Evolutionary conservation across 2,329 filamentous ascomycete species (phyloP).

Genomic region (Ophiostoma novo-ulmi): DNA sequence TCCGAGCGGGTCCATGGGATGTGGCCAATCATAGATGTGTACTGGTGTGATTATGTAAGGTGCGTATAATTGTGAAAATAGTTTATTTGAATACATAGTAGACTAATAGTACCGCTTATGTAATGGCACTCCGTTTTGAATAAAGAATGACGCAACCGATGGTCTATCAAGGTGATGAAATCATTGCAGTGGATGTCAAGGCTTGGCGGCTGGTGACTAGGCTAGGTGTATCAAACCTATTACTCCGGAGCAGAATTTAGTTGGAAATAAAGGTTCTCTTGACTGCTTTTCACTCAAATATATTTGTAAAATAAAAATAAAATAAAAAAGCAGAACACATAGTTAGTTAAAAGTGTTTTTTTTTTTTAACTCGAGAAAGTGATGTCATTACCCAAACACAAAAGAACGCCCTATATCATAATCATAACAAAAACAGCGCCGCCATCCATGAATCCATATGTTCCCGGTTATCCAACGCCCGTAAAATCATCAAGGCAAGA

Average conservation of each 20-base stretch:
- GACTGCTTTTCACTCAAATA: not conserved
- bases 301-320: not conserved
- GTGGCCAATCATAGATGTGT: not conserved
- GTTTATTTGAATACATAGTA: too few species aligned
- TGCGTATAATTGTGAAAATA: rapidly evolving
- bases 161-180: too few species aligned
- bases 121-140: too few species aligned
- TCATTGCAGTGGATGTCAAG: too few species aligned
- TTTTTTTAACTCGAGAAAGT: not conserved
- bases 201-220: too few species aligned
- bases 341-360: not conserved
- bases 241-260: too few species aligned
- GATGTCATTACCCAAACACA: not conserved
- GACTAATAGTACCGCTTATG: too few species aligned
- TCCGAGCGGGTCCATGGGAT: conserved; percentile 22
- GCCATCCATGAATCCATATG: not conserved
- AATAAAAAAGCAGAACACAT: not conserved
- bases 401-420: not conserved
- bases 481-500: not conserved
- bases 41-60: not conserved
- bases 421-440: not conserved
- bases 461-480: not conserved
- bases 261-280: not conserved
- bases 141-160: too few species aligned
- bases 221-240: too few species aligned